phyloP scores from a whole-genome alignment of 2,329 filamentous ascomycete species.

The Cryoendolithus antarcticus region DNA sequence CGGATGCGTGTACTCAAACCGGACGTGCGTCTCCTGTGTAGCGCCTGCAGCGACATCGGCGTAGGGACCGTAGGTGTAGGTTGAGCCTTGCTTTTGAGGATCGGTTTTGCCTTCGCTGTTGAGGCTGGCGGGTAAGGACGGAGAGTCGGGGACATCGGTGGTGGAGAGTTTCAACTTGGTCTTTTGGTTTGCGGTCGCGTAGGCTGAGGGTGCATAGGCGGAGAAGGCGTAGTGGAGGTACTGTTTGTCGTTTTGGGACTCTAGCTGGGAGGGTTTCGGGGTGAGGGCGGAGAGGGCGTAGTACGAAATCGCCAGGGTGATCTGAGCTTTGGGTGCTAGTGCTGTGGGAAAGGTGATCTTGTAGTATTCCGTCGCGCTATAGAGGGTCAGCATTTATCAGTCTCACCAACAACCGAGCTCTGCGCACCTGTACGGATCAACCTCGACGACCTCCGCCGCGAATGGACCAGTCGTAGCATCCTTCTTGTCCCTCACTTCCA shows the following conservation, averaged over 20 bases:
- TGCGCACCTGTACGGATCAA: slow-evolving; percentile 40
- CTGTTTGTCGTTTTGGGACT: slow-evolving; percentile 67
- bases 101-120: slow-evolving; percentile 51
- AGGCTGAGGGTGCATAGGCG: slow-evolving; percentile 71
- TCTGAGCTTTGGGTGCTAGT: slow-evolving; percentile 62
- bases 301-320: slow-evolving; percentile 81
- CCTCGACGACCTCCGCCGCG: slow-evolving; percentile 51
- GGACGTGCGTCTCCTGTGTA: slow-evolving; percentile 58
- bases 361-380: slow-evolving; percentile 55
- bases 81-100: slow-evolving; percentile 72
- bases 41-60: slow-evolving; percentile 69
- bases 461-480: slow-evolving; percentile 56
- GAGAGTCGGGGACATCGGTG: slow-evolving; percentile 68
- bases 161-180: slow-evolving; percentile 86
- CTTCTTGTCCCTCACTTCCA: slow-evolving; percentile 92
- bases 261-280: slow-evolving; percentile 69
- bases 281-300: slow-evolving; percentile 64
- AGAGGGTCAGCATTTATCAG: slow-evolving; percentile 3
- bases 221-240: slow-evolving; percentile 79
- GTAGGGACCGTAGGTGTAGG: slow-evolving; percentile 85
- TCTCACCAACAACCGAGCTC: not conserved
- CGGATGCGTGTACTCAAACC: slow-evolving; percentile 93
- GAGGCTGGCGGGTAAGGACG: slow-evolving; percentile 42
- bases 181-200: slow-evolving; percentile 84
- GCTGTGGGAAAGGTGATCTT: slow-evolving; percentile 65